phyloP scores from a whole-genome alignment of 352 stramenopile genomes.

The Phytophthora megakarya region DNA sequence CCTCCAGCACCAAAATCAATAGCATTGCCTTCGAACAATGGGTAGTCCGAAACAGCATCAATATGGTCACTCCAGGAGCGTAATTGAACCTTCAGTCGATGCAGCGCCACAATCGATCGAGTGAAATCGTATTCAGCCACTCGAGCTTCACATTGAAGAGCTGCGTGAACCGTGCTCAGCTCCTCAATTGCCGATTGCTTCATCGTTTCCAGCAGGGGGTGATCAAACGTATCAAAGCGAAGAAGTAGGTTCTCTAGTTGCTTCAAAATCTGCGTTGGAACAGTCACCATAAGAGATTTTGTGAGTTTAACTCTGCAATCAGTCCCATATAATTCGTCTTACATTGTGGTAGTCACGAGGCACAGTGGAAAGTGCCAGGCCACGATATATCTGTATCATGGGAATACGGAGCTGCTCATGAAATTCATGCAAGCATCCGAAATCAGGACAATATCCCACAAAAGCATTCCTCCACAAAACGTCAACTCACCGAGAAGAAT shows the following conservation, averaged over 20 bases:
- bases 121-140: slow-evolving; percentile 82
- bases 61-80: slow-evolving; percentile 83
- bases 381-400: slow-evolving; percentile 77
- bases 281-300: not conserved
- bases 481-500: slow-evolving; percentile 74
- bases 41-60: slow-evolving; percentile 77
- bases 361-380: slow-evolving; percentile 48
- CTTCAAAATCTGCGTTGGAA: slow-evolving; percentile 39
- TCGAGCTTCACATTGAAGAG: slow-evolving; percentile 68
- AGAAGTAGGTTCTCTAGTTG: slow-evolving; percentile 60
- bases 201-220: slow-evolving; percentile 70
- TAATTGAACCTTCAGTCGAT: slow-evolving; percentile 70
- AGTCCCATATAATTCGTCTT: slow-evolving; percentile 4
- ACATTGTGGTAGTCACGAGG: slow-evolving; percentile 65
- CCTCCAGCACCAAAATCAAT: slow-evolving; percentile 49
- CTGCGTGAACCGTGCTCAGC: slow-evolving; percentile 64
- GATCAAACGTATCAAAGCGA: slow-evolving; percentile 64
- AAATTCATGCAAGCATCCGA: not conserved
- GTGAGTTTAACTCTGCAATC: slow-evolving; percentile 4
- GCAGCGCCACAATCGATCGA: slow-evolving; percentile 70
- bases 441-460: not conserved
- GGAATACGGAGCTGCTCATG: slow-evolving; percentile 60
- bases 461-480: not conserved
- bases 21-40: slow-evolving; percentile 63
- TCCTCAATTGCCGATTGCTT: slow-evolving; percentile 77